Base-by-base conservation (phyloP, 768 basidiomycete genomes). In the Tubosaeta sp. region DNA sequence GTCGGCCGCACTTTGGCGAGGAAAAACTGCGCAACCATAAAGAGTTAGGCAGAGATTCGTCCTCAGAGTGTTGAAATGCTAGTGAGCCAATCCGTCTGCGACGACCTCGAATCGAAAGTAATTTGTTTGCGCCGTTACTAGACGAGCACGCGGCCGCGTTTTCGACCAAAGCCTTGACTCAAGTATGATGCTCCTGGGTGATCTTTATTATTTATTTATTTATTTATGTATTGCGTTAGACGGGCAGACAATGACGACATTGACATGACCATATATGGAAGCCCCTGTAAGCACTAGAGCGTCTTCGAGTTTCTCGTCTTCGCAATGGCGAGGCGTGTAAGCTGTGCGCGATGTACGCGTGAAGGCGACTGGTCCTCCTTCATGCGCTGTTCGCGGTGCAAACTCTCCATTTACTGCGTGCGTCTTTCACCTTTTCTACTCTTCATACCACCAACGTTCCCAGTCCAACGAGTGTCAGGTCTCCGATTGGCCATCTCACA, bases 371-470 rank as follows among this genome's bases (percentile, higher is more conserved):
- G 59, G 55, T 45, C 1, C 22, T 40, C 56, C 0, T 55, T 54
- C 38, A 60, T 66, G 64, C 60, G 64, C 3, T 66, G 62, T 53
- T 64, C 62, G 6, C 60, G 62, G 5, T 64, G 58, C 43, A 66
- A 66, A 27, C 14, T 13, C 16, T 24, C 52, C 39, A 43, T 64
- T 27, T 66, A 66, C 34, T 64, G 65, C 27, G 62, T 66, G 35
- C 34, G 64, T 46, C 8, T 34, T 3, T 18, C 7, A 12, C 35
- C 27, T 29, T 22, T 16, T 48, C 6, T 8, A 12, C n/a, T 19
- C 25, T 7, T 46, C 18, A n/a, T 5, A 4, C 30, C 9, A 3
- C 11, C 29, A 30, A 21, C 18, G 0, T 3, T 16, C 43, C 7
- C 29, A 61, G 64, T 65, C 64, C 5, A 61, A 61, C 29, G 49